Base-by-base conservation (phyloP, 2,329 filamentous ascomycete species). In the Arthrobotrys conoides region DNA sequence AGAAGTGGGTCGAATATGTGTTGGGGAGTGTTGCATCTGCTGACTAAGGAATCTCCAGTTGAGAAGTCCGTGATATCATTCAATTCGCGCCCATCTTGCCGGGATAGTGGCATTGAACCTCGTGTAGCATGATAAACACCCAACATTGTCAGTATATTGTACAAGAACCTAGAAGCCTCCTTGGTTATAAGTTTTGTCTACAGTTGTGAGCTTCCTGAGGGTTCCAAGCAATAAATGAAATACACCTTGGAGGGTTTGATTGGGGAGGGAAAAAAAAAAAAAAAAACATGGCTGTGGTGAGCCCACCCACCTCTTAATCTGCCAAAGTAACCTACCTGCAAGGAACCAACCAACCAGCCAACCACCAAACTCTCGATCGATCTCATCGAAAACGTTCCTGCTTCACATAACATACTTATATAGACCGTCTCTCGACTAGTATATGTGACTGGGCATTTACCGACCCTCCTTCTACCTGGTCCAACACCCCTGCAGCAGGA, bases 321-420 rank as follows among this genome's bases (percentile, higher is more conserved):
- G 64, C 22, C 14, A 59, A 75, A 55, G 30, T 27, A 72, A 65
- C 61, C 72, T 76, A 65, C 61, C 72, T 76, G 72, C 66, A 71
- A 76, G 72, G 66, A 70, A 70, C 66, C 64, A 64, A 51, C 33
- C 63, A 66, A 24, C 44, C 63, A 66, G 63, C 63, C 63, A 66
- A 53, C 63, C 63, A 67, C 46, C 63, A 49, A 67, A 53, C 63
- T 53, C 48, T 48, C 71, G 61, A 68, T 73, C 41, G 36, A 75
- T 61, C 53, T 49, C 63, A 61, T 67, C 71, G 41, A 66, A 61
- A 44, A 61, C 27, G 27, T 30, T 30, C 27, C 41, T 61, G 36
- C 57, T 61, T 36, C 57, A 36, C n/a, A 9, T 41, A 61, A 20
- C 2, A 12, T 41, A 61, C 38, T 36, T n/a, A 44, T 33, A 41